phyloP scores from a whole-genome alignment of 192 early-diverging fungal species.

The Pecoramyces ruminantium region DNA sequence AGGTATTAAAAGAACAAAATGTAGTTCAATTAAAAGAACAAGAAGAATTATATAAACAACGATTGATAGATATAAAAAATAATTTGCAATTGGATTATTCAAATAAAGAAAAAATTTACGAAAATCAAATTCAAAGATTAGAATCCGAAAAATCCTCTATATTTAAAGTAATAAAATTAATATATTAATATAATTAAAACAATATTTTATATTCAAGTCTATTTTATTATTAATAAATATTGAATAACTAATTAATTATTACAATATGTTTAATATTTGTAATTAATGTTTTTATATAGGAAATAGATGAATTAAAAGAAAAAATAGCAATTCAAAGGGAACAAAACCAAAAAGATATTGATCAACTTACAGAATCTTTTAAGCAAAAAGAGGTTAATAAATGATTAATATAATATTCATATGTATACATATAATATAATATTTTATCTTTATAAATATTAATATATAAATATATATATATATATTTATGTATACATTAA shows the following conservation, averaged over 20 bases:
- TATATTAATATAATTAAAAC: too few relatives aligned
- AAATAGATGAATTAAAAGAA: neutral
- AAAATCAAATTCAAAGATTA: neutral
- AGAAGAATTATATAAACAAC: neutral
- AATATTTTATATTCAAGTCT: too few relatives aligned
- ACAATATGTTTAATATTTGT: too few relatives aligned
- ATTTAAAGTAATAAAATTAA: neutral
- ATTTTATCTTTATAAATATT: too few relatives aligned
- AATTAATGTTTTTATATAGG: too few relatives aligned
- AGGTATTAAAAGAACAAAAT: neutral
- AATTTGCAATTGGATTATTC: neutral
- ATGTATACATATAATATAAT: too few relatives aligned
- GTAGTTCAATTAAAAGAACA: neutral
- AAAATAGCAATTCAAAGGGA: neutral
- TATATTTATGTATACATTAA: too few relatives aligned
- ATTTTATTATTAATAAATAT: too few relatives aligned
- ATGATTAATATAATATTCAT: too few relatives aligned
- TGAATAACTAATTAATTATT: too few relatives aligned
- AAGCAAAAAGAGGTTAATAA: neutral
- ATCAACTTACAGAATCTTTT: neutral
- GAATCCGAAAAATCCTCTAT: neutral
- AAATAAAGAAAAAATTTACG: neutral
- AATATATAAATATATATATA: too few relatives aligned
- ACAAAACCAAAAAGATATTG: neutral
- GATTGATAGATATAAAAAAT: neutral